These are phyloP conservation scores for Gnomoniopsis smithogilvyi DNA, from an alignment of 2,329 filamentous ascomycete genomes.

Conservation along the genomic window DNA sequence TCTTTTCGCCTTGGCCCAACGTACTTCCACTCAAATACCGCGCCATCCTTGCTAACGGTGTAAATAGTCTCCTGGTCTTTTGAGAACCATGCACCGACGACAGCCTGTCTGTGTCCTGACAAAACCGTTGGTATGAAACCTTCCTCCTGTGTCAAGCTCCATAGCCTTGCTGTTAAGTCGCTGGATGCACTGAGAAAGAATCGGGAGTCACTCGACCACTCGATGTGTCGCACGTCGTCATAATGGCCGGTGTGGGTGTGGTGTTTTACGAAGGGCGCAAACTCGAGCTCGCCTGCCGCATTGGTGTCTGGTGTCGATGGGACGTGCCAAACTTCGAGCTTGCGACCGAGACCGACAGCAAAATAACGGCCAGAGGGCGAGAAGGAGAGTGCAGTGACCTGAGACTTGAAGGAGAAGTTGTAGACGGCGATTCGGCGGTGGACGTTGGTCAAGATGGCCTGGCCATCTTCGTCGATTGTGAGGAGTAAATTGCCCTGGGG, in stretches of 20 bases:
- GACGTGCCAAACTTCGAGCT: slow-evolving; percentile 94
- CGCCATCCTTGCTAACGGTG: slow-evolving; percentile 96
- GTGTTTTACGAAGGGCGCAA: slow-evolving; percentile 90
- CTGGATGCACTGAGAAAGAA: slow-evolving; percentile 93
- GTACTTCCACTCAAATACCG: slow-evolving; percentile 92
- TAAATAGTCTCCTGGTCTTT: slow-evolving; percentile 93
- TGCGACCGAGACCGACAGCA: slow-evolving; percentile 80
- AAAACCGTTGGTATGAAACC: slow-evolving; percentile 87
- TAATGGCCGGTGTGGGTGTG: slow-evolving; percentile 85
- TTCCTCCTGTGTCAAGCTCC: slow-evolving; percentile 85
- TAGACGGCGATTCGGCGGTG: slow-evolving; percentile 82
- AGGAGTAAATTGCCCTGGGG: slow-evolving; percentile 90
- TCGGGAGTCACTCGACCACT: slow-evolving; percentile 94
- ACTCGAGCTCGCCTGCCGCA: slow-evolving; percentile 79
- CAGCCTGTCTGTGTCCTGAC: slow-evolving; percentile 84
- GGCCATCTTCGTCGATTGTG: slow-evolving; percentile 90
- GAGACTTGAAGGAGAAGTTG: slow-evolving; percentile 90
- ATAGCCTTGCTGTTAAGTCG: slow-evolving; percentile 90
- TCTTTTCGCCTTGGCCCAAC: slow-evolving; percentile 58
- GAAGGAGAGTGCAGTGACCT: slow-evolving; percentile 81
- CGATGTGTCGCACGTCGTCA: slow-evolving; percentile 78
- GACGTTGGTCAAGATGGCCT: slow-evolving; percentile 89
- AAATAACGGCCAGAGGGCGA: slow-evolving; percentile 90
- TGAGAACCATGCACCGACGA: slow-evolving; percentile 96
- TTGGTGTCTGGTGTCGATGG: slow-evolving; percentile 83